Conservation (phyloP, 805 yeast genomes). For the Grigorovia humatica region DNA sequence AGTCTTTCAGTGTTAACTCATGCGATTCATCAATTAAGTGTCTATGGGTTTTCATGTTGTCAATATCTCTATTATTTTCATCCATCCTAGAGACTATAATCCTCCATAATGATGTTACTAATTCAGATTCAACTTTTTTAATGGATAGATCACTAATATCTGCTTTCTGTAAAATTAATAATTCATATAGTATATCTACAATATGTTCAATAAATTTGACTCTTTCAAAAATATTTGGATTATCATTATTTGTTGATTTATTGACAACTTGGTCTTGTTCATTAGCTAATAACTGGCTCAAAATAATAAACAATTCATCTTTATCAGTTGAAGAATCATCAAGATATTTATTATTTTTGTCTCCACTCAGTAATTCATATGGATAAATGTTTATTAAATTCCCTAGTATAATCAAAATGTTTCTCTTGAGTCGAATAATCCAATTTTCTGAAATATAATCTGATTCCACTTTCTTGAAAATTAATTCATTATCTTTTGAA, state of each 20-base stretch:
- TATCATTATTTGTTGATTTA: slow-evolving; percentile 17
- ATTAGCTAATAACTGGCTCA: slow-evolving; percentile 23
- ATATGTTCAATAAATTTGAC: slow-evolving; percentile 15
- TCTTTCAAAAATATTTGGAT: slow-evolving; percentile 10
- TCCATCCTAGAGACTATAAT: slow-evolving; percentile 32
- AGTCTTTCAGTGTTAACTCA: slow-evolving; percentile 17
- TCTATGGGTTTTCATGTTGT: slow-evolving; percentile 14
- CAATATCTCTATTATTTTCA: slow-evolving; percentile 1
- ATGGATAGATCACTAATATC: slow-evolving; percentile 15
- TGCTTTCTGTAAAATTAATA: slow-evolving; percentile 14
- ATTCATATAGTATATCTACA: slow-evolving; percentile 10
- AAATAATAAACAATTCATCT: slow-evolving; percentile 14
- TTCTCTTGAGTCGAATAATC: slow-evolving; percentile 29
- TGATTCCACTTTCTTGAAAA: slow-evolving; percentile 1
- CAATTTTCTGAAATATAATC: slow-evolving; percentile 18
- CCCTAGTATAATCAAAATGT: slow-evolving; percentile 42
- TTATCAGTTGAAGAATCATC: slow-evolving; percentile 11
- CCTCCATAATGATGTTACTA: slow-evolving; percentile 42
- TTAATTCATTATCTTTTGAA: slow-evolving; percentile 12
- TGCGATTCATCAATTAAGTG: slow-evolving; percentile 31
- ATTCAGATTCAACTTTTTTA: slow-evolving; percentile 32
- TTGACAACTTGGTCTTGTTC: slow-evolving; percentile 26
- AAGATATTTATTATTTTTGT: slow-evolving; percentile 1
- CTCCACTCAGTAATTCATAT: neutral
- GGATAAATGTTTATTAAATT: slow-evolving; percentile 23